Percentiles rank a stretch among this genome's conserved stretches.
phyloP scores from a whole-genome alignment of 176 grass and related monocot species.

The Saccharum spontaneum region DNA sequence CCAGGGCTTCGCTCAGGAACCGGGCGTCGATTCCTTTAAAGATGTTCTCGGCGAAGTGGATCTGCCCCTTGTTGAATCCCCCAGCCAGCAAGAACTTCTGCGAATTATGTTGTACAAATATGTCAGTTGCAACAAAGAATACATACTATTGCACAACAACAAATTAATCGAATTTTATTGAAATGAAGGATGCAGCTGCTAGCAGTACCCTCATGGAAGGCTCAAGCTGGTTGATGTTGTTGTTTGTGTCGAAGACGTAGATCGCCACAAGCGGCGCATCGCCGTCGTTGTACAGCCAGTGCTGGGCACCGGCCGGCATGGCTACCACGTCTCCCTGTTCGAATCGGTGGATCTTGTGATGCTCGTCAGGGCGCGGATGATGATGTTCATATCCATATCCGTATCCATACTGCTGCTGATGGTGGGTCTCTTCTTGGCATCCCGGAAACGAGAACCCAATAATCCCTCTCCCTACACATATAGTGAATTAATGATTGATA shows the following conservation, averaged over 20 bases:
- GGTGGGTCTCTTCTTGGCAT: not conserved
- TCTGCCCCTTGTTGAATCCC: not conserved
- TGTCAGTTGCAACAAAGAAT: not conserved
- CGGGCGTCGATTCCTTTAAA: not conserved
- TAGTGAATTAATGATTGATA: not conserved
- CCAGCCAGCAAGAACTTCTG: slow-evolving; percentile 1
- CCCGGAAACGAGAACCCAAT: not conserved
- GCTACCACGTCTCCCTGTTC: not conserved
- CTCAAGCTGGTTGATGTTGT: not conserved
- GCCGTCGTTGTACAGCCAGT: not conserved
- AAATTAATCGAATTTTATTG: not conserved
- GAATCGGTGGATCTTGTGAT: not conserved
- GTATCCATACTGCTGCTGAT: not conserved
- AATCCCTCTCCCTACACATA: not conserved
- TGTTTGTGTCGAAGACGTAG: slow-evolving; percentile 4
- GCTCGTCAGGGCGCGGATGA: not conserved
- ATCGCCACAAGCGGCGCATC: not conserved
- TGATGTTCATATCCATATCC: not conserved
- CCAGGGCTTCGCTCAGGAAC: not conserved
- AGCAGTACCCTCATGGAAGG: not conserved
- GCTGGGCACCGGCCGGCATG: not conserved
- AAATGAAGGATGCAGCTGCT: not conserved
- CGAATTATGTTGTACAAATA: not conserved
- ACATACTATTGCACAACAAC: too few species aligned
- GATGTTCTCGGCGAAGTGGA: not conserved